Conservation (phyloP, 768 basidiomycete species). For the Kwoniella dejecticola region DNA sequence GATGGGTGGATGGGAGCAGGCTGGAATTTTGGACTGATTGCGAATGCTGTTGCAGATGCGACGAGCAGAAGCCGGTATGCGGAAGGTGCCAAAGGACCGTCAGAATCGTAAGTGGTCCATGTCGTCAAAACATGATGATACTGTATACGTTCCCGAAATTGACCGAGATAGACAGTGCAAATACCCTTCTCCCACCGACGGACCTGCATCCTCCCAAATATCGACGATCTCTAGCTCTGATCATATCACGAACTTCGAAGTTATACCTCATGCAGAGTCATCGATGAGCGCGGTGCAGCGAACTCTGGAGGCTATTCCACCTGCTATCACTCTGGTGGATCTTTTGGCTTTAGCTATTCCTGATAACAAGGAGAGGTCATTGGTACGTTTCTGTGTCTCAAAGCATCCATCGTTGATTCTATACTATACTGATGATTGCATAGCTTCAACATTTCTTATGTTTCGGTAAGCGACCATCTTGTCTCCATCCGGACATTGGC, state of each 20-base stretch:
- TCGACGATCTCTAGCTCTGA: not conserved
- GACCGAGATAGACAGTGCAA: no score
- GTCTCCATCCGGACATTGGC: not conserved
- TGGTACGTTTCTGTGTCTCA: not conserved
- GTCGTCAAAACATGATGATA: no score
- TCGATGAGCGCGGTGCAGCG: not conserved
- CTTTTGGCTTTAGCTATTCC: slow-evolving; percentile 3
- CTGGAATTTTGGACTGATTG: no score
- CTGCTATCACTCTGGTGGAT: slow-evolving; percentile 4
- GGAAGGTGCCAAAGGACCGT: slow-evolving; percentile 8
- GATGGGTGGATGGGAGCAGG: not conserved
- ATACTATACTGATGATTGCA: not conserved
- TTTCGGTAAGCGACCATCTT: not conserved
- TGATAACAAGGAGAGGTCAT: slow-evolving; percentile 4
- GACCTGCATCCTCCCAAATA: not conserved
- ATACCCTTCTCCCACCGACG: not conserved
- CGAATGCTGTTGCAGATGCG: not conserved
- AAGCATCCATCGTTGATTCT: not conserved
- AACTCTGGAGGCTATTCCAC: slow-evolving; percentile 1
- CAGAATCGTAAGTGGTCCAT: not conserved
- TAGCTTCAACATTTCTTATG: slow-evolving; percentile 10
- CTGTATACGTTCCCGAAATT: no score
- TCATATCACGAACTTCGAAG: not conserved
- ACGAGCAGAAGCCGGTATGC: slow-evolving; percentile 8
- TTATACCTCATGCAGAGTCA: not conserved